These are phyloP conservation scores for Podospora didyma DNA, from an alignment of 495 filamentous ascomycete species.

Conservation along the genomic window DNA sequence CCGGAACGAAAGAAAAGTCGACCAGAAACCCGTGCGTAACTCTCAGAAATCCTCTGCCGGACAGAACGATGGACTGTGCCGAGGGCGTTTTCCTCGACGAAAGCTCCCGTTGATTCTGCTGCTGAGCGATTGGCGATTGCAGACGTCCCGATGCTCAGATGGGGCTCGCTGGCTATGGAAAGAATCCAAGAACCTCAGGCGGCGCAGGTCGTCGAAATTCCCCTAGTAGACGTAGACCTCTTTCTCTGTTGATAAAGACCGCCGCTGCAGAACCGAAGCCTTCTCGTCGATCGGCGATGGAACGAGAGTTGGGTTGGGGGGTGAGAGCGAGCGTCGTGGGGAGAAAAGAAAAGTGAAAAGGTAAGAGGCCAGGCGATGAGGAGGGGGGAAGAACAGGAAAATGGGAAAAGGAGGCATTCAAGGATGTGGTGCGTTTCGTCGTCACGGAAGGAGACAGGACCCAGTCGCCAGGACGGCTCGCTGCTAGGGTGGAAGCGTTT, in stretches of 20 bases:
- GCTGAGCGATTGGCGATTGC: slow-evolving; percentile 14
- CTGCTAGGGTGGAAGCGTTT: slow-evolving; percentile 14
- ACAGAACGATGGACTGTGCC: not conserved
- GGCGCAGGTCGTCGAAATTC: slow-evolving; percentile 2
- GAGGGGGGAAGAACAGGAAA: slow-evolving; percentile 27
- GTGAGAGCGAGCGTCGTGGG: slow-evolving; percentile 25
- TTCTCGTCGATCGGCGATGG: slow-evolving; percentile 13
- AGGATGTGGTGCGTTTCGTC: slow-evolving; percentile 26
- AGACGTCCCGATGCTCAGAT: not conserved
- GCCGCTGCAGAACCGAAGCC: slow-evolving; percentile 11
- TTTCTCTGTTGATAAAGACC: slow-evolving; percentile 4
- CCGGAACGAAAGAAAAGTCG: slow-evolving; percentile 6
- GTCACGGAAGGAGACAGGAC: slow-evolving; percentile 24
- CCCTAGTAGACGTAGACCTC: slow-evolving; percentile 1
- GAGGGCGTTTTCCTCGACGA: not conserved
- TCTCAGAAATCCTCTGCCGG: not conserved
- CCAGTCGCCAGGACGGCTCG: slow-evolving; percentile 18
- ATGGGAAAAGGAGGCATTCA: slow-evolving; percentile 30
- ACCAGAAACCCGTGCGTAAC: not conserved
- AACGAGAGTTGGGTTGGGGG: slow-evolving; percentile 24
- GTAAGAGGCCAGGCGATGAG: slow-evolving; percentile 16
- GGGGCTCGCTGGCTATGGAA: not conserved
- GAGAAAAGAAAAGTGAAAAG: slow-evolving; percentile 21
- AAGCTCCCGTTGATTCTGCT: not conserved
- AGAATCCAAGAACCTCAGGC: not conserved